Evolutionary conservation across 768 basidiomycete species (phyloP), one percentile per base, ranked within the genome.

Genomic region (Thelephora ganbajun): DNA sequence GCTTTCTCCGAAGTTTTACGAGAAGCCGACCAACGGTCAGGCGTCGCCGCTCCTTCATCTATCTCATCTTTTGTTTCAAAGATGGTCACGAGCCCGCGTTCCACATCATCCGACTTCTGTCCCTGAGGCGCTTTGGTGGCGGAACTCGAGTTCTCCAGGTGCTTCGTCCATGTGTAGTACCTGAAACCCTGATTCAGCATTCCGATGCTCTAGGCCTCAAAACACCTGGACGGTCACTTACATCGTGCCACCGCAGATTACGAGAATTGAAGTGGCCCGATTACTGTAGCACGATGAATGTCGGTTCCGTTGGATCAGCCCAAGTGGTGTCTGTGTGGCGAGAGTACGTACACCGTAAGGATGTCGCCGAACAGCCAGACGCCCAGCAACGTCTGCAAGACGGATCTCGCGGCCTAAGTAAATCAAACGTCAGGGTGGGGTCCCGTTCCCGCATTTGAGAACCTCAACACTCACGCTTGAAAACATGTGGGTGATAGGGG

Each of bases 401-500:
- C 89, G 6, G 85, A 85, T 48, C 83, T 72, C 6, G 82, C 83
- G 23, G 87, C 83, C 86, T 83, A 35, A 43, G 19, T 44, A 41
- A 47, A 36, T 47, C 37, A 52, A 48, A 54, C 36, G 48, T 34
- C 44, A 44, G 12, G 34, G 35, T 14, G 39, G 39, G 19, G 33
- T 44, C 34, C 43, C 33, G 45, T 7, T 12, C 6, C 33, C 7
- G n/a, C 18, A 12, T 49, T 45, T 13, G 46, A 48, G 42, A 19
- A 22, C 23, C n/a, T 14, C 43, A 33, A 37, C 11, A 69, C 79
- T 59, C 55, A 84, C 83, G 53, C 73, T 81, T 13, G 79, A 80
- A 63, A 89, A 83, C 83, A 87, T 89, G 60, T 88, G 87, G 1
- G 84, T 87, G 47, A 90, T 73, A 4, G 86, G 86, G 48, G 80